A percentile compares a stretch with the other conserved stretches of the same genome.
Evolutionary conservation across 768 basidiomycete genomes (phyloP).

Genomic region (Pleurotus platypus): DNA sequence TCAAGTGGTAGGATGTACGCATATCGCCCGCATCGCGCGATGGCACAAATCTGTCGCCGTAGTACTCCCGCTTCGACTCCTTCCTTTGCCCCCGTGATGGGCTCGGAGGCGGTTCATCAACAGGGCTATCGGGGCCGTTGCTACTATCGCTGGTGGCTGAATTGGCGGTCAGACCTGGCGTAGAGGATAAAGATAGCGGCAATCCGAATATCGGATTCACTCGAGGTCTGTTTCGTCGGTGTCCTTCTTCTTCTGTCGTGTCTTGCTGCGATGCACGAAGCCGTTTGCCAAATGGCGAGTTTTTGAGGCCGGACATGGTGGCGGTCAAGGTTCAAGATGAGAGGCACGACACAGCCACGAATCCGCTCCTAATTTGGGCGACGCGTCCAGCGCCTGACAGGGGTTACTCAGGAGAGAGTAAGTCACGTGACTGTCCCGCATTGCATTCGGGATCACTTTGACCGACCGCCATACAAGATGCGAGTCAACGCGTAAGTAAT

Average conservation of each 20-base stretch:
- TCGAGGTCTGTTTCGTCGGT: conserved; percentile 47
- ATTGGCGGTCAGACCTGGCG: conserved; percentile 54
- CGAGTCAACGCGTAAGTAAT: too few species aligned
- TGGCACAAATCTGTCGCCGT: conserved; percentile 69
- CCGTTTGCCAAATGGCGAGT: conserved; percentile 82
- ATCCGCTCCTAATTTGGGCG: too few species aligned
- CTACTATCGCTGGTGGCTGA: conserved; percentile 54
- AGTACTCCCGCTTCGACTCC: conserved; percentile 33
- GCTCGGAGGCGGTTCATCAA: conserved; percentile 24
- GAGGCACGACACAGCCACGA: too few species aligned
- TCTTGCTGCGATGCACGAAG: conserved; percentile 71
- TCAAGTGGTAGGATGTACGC: conserved; percentile 63
- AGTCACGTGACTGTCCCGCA: too few species aligned
- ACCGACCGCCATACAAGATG: too few species aligned
- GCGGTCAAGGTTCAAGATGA: conserved; percentile 1
- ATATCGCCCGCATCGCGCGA: conserved; percentile 61
- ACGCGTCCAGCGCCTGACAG: too few species aligned
- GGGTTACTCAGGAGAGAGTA: too few species aligned
- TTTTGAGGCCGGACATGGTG: conserved; percentile 73
- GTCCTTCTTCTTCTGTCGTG: conserved; percentile 45
- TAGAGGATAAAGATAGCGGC: conserved; percentile 35
- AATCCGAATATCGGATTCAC: conserved; percentile 53
- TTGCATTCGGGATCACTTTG: too few species aligned
- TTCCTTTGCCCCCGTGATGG: conserved; percentile 11
- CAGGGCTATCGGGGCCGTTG: conserved; percentile 38